Evolutionary conservation across 305 asterid genomes (phyloP), one percentile per base, ranked within the genome.

Genomic region (Solanum hybrid): DNA sequence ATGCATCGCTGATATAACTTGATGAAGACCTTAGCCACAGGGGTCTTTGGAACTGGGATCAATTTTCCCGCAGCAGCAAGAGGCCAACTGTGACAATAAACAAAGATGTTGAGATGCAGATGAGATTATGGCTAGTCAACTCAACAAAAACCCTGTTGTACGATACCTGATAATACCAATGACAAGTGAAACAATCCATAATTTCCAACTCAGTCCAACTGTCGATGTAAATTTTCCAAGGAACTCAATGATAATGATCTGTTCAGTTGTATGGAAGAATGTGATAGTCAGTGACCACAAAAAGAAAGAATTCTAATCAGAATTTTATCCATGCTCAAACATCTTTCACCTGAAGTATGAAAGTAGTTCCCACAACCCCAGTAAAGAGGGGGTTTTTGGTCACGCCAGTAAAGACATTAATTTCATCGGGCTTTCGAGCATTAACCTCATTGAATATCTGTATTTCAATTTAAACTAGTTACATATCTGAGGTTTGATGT

Each of bases 371-470:
- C 73, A 96, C 94, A 76, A 97, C 96, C 79, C 95, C 98, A 29
- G 88, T 82, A 91, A 97, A 97, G 92, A 97, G 96, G 88, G 87
- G 94, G 93, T 95, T 96, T 89, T 97, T 95, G 79, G 97, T 95
- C 93, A 95, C 97, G 6, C 99, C 99, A 7, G 91, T 34, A 88
- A 97, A 96, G 89, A 97, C 97, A 89, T 97, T 95, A 60, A 94
- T 35, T 90, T 95, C 94, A 37, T 97, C 99, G n/a, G 99, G 99
- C 91, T 97, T 94, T 90, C 99, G 94, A 51, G 99, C 95, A 90
- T 96, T 97, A 86, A 97, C 93, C 93, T 96, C 99, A 26, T 97
- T 97, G 92, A 93, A 96, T 85, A 97, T 93, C 99, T 97, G 94
- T 4, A 87, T 91, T 88, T 85, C 35, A 75, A 86, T 91, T 88